Evolutionary conservation across 257 asterid species (phyloP).

Genomic region (Petrea volubilis): DNA sequence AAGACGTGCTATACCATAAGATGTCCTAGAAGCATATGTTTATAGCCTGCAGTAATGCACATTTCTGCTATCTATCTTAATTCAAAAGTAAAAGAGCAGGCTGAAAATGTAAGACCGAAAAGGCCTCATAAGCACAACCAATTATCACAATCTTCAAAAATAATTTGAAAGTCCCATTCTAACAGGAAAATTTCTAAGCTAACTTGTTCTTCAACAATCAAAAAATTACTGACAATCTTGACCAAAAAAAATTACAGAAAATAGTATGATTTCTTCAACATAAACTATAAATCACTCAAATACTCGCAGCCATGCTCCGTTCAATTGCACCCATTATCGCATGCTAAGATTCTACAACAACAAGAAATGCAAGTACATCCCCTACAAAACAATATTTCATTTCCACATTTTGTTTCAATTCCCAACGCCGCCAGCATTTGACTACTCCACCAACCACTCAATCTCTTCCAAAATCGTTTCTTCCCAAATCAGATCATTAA

Average conservation of each 20-base stretch:
- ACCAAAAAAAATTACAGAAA: background rate
- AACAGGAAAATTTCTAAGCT: too few relatives aligned
- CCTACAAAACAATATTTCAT: background rate
- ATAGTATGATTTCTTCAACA: background rate
- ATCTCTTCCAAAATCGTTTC: background rate
- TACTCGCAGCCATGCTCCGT: background rate
- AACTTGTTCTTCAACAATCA: too few relatives aligned
- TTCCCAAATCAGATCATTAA: background rate
- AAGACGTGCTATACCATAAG: background rate
- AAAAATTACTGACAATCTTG: too few relatives aligned
- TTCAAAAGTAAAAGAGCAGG: background rate
- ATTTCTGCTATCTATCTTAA: background rate
- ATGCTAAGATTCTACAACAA: background rate
- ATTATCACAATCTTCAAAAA: too few relatives aligned
- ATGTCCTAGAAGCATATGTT: constrained; percentile 4
- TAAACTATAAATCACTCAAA: background rate
- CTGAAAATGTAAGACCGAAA: background rate
- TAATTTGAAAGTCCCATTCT: too few relatives aligned
- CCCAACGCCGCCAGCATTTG: constrained; percentile 20
- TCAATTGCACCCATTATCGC: background rate
- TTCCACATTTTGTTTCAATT: constrained; percentile 5
- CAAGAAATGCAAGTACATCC: constrained; percentile 3
- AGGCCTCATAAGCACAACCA: too few relatives aligned
- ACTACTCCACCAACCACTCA: constrained; percentile 29
- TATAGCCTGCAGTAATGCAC: background rate